Base-by-base conservation (phyloP, 495 filamentous ascomycete genomes). In the Aspergillus ostianus region DNA sequence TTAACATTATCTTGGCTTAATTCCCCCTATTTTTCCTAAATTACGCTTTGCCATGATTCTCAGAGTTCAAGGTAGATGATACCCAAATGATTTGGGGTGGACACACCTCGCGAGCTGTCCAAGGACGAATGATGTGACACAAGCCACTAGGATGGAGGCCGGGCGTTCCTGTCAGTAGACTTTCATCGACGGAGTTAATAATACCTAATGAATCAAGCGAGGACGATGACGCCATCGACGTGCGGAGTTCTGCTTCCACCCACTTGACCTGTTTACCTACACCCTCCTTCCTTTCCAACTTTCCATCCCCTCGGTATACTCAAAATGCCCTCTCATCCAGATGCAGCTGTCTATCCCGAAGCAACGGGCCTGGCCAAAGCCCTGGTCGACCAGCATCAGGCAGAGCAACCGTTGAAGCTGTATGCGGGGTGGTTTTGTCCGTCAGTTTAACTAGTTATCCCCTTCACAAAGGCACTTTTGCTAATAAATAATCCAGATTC, bases 371-470 rank as follows among this genome's bases (percentile, higher is more conserved):
- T 67, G 3, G 82, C 84, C 47, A 77, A 75, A 54, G 56, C 51
- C 1, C 72, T 82, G 54, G 80, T 84, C 21, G 75, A 79, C 41
- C 61, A 77, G 50, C 83, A 85, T 57, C 65, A 77, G 51, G 57
- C 70, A 17, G 75, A 80, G 49, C 73, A 83, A 60, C 73, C 76
- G n/a, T 65, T 87, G 46, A 85, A 85, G 66, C 69, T 87, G n/a
- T 87, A 85, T 73, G 73, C 81, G 7, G 85, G 82, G 66, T 89
- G 84, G 84, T 87, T 86, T 67, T 82, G 74, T 63, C 76, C 77
- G 56, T 82, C 81, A 61, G 81, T 69, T 10, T 17, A 23, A 7
- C 32, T 26, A n/a, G 12, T 21, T 32, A 44, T n/a, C 13, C 27
- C 46, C 18, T 56, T 64, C 60, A 13, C 19, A 0, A 13, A 17